Conservation (phyloP, 176 grass and related monocot species). For the Aegilops longissima region DNA sequence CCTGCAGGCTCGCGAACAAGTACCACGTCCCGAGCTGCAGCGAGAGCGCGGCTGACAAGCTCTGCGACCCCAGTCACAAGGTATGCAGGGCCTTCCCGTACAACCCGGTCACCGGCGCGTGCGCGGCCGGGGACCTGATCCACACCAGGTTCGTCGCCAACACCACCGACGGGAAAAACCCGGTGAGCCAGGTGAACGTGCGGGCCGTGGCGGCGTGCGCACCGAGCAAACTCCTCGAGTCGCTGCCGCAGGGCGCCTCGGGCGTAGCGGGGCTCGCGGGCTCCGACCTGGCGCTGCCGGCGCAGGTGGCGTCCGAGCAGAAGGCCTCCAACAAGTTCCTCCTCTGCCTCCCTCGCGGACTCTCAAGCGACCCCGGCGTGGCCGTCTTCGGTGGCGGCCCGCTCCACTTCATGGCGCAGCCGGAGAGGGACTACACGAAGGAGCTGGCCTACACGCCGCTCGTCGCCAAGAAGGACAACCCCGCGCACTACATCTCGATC, state of each 20-base stretch:
- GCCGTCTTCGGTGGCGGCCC: not conserved
- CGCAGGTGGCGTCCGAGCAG: constrained; percentile 33
- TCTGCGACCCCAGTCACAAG: not conserved
- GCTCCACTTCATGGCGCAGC: not conserved
- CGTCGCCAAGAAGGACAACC: not conserved
- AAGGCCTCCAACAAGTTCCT: constrained; percentile 11
- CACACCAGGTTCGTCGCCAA: constrained; percentile 26
- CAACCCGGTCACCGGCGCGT: constrained; percentile 40
- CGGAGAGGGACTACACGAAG: not conserved
- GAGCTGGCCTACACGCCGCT: constrained; percentile 26
- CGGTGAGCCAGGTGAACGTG: constrained; percentile 12
- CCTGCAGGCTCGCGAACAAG: constrained; percentile 18
- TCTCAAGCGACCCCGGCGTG: not conserved
- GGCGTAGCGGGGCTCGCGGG: constrained; percentile 50
- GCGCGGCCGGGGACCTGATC: constrained; percentile 25
- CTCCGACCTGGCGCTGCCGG: constrained; percentile 25
- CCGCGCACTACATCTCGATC: constrained; percentile 14
- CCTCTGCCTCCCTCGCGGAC: constrained; percentile 42
- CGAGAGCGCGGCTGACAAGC: not conserved
- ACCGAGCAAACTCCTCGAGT: not conserved
- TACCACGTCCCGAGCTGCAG: not conserved
- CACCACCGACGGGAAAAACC: constrained; percentile 51
- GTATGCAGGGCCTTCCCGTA: constrained; percentile 29
- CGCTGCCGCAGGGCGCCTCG: constrained; percentile 2
- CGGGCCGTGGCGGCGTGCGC: constrained; percentile 27